Conservation (phyloP, 768 basidiomycete genomes). For the Termitomyces sp. region DNA sequence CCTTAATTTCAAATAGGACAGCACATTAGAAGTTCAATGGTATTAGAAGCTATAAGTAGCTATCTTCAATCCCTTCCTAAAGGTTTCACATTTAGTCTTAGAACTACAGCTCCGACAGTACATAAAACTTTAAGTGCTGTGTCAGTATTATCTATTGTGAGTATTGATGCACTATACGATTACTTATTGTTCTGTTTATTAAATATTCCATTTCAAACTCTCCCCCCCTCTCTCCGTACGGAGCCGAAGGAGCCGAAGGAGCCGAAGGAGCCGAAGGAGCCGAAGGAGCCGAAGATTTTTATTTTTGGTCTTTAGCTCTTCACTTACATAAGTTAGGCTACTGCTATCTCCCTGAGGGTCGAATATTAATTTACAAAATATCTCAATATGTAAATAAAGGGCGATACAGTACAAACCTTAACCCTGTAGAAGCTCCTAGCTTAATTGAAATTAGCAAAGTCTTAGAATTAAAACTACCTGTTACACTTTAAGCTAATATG, state of each 20-base stretch:
- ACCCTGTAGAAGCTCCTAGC: neutral
- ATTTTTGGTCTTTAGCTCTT: conserved; percentile 1
- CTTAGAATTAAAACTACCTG: conserved; percentile 1
- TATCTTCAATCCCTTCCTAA: neutral
- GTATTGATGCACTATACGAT: neutral
- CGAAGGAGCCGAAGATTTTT: neutral
- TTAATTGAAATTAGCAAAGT: neutral
- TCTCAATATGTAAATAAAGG: conserved; percentile 1
- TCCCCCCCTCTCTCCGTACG: too few species aligned
- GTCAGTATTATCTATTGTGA: neutral
- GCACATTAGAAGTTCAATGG: too few species aligned
- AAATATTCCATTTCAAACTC: conserved; percentile 1
- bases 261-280: too few species aligned
- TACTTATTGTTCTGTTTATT: conserved; percentile 1
- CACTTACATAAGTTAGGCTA: conserved; percentile 1
- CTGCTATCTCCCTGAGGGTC: neutral
- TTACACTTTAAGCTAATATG: neutral
- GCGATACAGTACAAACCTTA: neutral
- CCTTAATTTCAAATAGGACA: too few species aligned
- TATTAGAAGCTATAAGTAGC: too few species aligned
- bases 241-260: too few species aligned
- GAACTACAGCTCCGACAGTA: neutral
- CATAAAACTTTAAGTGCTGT: neutral
- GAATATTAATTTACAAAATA: neutral
- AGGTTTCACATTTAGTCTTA: conserved; percentile 1